phyloP scores from a whole-genome alignment of 768 basidiomycete genomes.

The Sarcodon aspratus region DNA sequence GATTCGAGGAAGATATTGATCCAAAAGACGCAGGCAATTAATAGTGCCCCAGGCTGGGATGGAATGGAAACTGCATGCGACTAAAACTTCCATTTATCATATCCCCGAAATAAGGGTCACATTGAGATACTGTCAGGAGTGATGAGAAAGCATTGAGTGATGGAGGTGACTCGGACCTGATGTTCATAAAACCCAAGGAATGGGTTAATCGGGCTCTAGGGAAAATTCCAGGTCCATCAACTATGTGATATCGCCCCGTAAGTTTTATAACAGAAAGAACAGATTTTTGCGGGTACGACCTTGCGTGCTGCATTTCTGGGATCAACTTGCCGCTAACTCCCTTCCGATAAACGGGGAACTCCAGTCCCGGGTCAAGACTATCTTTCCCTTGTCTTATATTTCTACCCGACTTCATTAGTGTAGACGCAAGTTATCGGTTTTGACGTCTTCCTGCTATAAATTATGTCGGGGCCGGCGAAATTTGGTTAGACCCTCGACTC shows the following conservation, averaged over 20 bases:
- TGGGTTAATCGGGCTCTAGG: conserved; percentile 92
- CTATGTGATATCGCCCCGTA: conserved; percentile 99
- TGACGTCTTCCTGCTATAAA: conserved; percentile 51
- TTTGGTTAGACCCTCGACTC: conserved; percentile 96
- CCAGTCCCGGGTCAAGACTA: conserved; percentile 92
- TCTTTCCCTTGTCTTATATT: conserved; percentile 72
- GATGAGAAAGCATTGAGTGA: conserved; percentile 5
- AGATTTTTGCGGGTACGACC: too few relatives aligned
- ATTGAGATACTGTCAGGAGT: conserved; percentile 71
- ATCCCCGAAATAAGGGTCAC: conserved; percentile 84
- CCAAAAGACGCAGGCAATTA: too few relatives aligned
- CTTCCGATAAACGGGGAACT: conserved; percentile 85
- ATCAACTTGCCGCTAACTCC: conserved; percentile 60
- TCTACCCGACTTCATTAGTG: conserved; percentile 91
- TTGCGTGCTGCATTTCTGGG: conserved; percentile 58
- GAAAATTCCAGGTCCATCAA: conserved; percentile 80
- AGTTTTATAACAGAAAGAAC: conserved; percentile 48
- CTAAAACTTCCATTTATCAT: conserved; percentile 62
- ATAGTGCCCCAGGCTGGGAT: too few relatives aligned
- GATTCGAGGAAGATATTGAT: too few relatives aligned
- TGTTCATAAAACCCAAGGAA: conserved; percentile 91
- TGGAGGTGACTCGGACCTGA: conserved; percentile 46
- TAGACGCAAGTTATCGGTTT: conserved; percentile 64
- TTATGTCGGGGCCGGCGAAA: conserved; percentile 79
- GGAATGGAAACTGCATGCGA: too few relatives aligned